These are phyloP conservation scores for Picochlorum sp. DNA, from an alignment of 139 green algal species.

Conservation along the genomic window DNA sequence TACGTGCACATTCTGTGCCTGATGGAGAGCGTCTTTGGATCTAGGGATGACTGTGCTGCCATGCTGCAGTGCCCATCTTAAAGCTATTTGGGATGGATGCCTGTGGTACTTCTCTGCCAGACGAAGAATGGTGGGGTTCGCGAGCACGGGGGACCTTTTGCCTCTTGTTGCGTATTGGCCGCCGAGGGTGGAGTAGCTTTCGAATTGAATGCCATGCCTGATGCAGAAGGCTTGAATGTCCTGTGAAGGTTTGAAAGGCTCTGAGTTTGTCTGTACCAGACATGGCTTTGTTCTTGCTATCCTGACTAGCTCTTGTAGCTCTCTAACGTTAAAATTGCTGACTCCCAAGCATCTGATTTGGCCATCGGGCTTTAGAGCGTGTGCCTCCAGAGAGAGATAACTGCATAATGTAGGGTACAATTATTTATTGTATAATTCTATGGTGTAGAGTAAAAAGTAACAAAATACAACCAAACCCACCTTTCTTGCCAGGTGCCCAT, in stretches of 20 bases:
- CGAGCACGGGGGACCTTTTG: conserved; percentile 44
- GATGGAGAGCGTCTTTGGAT: conserved; percentile 24
- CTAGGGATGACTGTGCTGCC: conserved; percentile 31
- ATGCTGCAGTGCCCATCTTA: conserved; percentile 59
- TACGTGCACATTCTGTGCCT: conserved; percentile 34
- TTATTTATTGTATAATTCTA: neutral
- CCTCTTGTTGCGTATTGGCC: conserved; percentile 30
- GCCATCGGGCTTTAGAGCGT: conserved; percentile 25
- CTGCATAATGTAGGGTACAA: too few relatives aligned
- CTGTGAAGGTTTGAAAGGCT: conserved; percentile 5
- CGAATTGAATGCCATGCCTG: conserved; percentile 36
- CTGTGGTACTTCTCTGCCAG: conserved; percentile 7
- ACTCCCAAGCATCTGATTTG: conserved; percentile 54
- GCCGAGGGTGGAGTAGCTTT: conserved; percentile 60
- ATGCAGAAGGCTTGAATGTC: conserved; percentile 35
- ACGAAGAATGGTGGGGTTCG: conserved; percentile 12
- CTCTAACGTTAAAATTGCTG: conserved; percentile 58
- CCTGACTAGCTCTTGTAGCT: conserved; percentile 51
- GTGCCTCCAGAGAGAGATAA: conserved; percentile 47
- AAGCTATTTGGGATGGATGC: conserved; percentile 38
- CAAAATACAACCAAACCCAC: too few relatives aligned
- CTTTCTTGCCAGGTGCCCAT: conserved; percentile 38
- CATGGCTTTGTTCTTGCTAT: conserved; percentile 41
- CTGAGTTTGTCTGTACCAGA: conserved; percentile 48
- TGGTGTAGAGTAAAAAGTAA: too few relatives aligned